Evolutionary conservation across 2,329 filamentous ascomycete genomes (phyloP).

Genomic region (Macrophomina pseudophaseolina): DNA sequence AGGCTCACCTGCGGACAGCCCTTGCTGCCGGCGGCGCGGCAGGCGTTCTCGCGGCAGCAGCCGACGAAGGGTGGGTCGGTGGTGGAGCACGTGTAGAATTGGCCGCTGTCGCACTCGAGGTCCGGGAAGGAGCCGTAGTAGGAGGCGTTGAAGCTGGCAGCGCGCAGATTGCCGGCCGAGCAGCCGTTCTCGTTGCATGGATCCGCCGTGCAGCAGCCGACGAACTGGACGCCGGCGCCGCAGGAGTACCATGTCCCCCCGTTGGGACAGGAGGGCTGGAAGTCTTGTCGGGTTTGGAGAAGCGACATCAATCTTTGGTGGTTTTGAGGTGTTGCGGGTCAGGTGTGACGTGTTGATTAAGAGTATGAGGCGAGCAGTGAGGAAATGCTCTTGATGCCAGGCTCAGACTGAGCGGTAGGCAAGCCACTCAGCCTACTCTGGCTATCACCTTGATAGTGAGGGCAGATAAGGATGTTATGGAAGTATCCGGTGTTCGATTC

Average conservation of each 20-base stretch:
- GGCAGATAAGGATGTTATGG: background rate
- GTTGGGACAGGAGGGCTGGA: constrained; percentile 41
- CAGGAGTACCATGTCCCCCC: constrained; percentile 46
- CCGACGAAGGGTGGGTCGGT: constrained; percentile 42
- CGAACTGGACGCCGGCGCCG: constrained; percentile 39
- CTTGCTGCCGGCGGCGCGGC: constrained; percentile 28
- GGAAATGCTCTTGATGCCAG: too few relatives aligned
- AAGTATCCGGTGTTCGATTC: too few relatives aligned
- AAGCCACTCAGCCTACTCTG: too few relatives aligned
- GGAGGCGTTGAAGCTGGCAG: constrained; percentile 41
- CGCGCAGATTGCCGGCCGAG: constrained; percentile 38
- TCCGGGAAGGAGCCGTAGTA: constrained; percentile 40
- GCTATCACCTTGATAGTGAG: too few relatives aligned
- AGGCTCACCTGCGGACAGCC: constrained; percentile 40
- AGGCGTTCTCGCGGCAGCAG: constrained; percentile 46
- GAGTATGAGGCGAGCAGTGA: too few relatives aligned
- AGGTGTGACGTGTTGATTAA: too few relatives aligned
- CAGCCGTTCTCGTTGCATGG: constrained; percentile 46
- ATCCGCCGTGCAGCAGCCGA: constrained; percentile 48
- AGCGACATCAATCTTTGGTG: constrained; percentile 12
- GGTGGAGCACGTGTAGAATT: constrained; percentile 45
- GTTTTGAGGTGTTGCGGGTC: background rate
- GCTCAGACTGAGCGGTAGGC: too few relatives aligned
- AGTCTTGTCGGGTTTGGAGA: constrained; percentile 28
- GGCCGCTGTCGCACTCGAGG: constrained; percentile 38